Evolutionary conservation across 768 basidiomycete genomes (phyloP).

Genomic region (Amanita phalloides): DNA sequence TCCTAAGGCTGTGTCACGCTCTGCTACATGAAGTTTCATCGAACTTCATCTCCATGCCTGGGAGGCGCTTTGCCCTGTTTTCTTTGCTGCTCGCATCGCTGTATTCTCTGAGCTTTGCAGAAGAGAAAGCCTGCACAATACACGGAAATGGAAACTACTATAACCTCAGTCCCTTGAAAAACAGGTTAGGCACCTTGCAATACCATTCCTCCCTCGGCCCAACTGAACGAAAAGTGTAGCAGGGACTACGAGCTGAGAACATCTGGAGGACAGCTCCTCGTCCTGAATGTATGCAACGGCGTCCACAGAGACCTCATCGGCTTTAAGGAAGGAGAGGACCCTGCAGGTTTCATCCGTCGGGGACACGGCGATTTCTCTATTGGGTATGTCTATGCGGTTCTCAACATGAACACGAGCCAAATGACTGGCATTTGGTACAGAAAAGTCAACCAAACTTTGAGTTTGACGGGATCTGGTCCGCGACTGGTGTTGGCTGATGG

Average conservation of each 20-base stretch:
- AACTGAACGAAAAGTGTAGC: conserved; percentile 23
- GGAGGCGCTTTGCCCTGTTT: conserved; percentile 2
- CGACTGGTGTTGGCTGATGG: conserved; percentile 51
- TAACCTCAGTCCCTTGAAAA: conserved; percentile 52
- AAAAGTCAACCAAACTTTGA: conserved; percentile 53
- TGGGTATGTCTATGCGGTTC: conserved; percentile 34
- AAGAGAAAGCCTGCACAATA: conserved; percentile 55
- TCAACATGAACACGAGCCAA: background rate
- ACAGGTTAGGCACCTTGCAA: conserved; percentile 31
- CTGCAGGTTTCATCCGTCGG: conserved; percentile 52
- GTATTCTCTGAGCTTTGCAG: conserved; percentile 11
- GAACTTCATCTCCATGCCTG: background rate
- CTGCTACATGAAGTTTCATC: background rate
- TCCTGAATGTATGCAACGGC: conserved; percentile 56
- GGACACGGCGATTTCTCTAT: conserved; percentile 62
- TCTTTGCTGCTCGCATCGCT: conserved; percentile 6
- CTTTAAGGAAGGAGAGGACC: conserved; percentile 35
- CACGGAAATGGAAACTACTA: conserved; percentile 50
- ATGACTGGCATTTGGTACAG: conserved; percentile 19
- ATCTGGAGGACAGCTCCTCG: conserved; percentile 31
- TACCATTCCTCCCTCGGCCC: background rate
- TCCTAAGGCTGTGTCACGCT: background rate
- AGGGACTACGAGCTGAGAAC: conserved; percentile 53
- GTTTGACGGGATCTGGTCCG: conserved; percentile 39
- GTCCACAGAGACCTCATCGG: conserved; percentile 51